Conservation (phyloP, 179 eudicot genomes). For the Beta macrorhiza region DNA sequence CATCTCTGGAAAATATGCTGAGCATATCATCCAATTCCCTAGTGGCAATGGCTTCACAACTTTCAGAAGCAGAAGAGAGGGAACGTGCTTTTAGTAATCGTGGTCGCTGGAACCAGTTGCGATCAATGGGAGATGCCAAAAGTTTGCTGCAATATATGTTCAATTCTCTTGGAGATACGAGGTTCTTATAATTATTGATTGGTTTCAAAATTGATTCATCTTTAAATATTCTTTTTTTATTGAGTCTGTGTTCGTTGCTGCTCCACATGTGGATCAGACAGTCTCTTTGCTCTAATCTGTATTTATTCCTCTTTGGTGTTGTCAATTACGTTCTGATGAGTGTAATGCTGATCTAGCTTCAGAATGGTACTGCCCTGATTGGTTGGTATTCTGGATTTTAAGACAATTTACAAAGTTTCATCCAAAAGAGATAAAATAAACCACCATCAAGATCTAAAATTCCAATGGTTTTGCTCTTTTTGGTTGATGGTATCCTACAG, state of each 20-base stretch:
- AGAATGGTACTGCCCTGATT: background rate
- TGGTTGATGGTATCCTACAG: no score
- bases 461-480: background rate
- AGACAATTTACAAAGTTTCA: background rate
- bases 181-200: constrained; percentile 41
- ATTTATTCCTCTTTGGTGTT: background rate
- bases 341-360: background rate
- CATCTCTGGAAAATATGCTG: constrained; percentile 91
- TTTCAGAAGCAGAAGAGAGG: constrained; percentile 97
- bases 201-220: background rate
- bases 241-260: background rate
- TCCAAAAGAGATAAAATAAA: background rate
- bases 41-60: constrained; percentile 99
- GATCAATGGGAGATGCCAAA: constrained; percentile 97
- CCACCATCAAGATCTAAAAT: background rate
- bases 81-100: constrained; percentile 81
- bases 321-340: background rate
- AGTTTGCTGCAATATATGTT: constrained; percentile 87
- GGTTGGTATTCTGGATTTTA: background rate
- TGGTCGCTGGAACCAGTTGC: constrained; percentile 92
- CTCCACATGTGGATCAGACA: background rate
- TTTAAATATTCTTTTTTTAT: background rate
- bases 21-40: constrained; percentile 92
- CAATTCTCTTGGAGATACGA: constrained; percentile 76
- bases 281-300: background rate